Base-by-base conservation (phyloP, 2,329 filamentous ascomycete genomes). In the Fusarium anguioides region DNA sequence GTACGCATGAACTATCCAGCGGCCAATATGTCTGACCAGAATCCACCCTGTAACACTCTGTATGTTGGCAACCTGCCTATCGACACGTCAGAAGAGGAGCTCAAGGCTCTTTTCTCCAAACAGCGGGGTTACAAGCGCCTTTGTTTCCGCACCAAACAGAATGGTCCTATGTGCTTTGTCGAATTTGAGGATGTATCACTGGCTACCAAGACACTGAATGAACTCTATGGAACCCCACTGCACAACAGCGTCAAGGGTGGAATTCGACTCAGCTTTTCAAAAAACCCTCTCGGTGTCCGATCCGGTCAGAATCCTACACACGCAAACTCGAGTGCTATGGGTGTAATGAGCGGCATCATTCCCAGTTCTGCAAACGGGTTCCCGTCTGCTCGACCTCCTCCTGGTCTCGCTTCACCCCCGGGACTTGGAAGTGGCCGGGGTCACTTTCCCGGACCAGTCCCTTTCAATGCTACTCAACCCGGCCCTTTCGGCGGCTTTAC, bases 141-240 rank as follows among this genome's bases (percentile, higher is more conserved):
- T 9, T 97, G 94, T 75, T 97, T 97, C 83, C 88, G 95, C 31
- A 96, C 94, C 52, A 98, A 98, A 82, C 88, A 92, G 69, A 97
- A 97, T 72, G 95, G 95, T 0, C 95, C 95, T 3, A 98, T 98
- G 94, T 98, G 96, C 76, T 98, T 98, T 78, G 96, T 99, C 35
- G 96, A 99, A 78, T 99, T 98, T 72, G 95, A 98, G 74, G 94
- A 97, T 73, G 86, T 97, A 12, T 91, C 92, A 3, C 95, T 93
- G 74, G 95, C 96, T 1, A 97, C 95, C 39, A 97, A 96, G 79
- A 91, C 94, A 2, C 84, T 98, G 4, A 89, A 94, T 67, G 93
- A 97, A 56, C 84, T 98, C 2, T 97, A 98, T 74, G 96, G 96
- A 0, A 88, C 91, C 47, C 89, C 87, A 46, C 85, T 98, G 29